These are phyloP conservation scores for Chlorella sp. DNA, from an alignment of 139 green algal genomes.

Conservation along the genomic window DNA sequence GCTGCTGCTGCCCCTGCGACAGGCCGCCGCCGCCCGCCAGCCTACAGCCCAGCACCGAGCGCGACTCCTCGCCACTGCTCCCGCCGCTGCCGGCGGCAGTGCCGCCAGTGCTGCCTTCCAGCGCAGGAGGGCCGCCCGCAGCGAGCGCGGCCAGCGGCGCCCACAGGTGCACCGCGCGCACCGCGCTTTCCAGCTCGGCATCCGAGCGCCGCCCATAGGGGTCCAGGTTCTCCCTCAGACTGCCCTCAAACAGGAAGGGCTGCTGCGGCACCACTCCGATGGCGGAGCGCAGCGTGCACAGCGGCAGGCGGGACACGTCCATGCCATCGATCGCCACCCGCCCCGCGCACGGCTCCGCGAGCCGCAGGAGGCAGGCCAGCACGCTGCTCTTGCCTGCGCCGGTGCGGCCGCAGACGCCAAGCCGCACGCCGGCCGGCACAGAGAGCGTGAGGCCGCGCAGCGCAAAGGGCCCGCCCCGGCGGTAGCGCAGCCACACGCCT, in stretches of 20 bases:
- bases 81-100: too few species aligned
- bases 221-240: conserved; percentile 73
- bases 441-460: conserved; percentile 48
- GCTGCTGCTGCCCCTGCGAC: conserved; percentile 75
- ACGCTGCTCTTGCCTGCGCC: conserved; percentile 72
- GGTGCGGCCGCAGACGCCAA: conserved; percentile 63
- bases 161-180: conserved; percentile 43
- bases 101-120: not conserved
- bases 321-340: conserved; percentile 41
- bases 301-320: conserved; percentile 42
- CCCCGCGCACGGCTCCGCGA: conserved; percentile 48
- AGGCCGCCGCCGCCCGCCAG: conserved; percentile 41
- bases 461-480: conserved; percentile 22
- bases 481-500: conserved; percentile 58
- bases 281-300: conserved; percentile 38
- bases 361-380: conserved; percentile 59
- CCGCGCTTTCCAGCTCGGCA: conserved; percentile 36
- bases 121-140: not conserved
- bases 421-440: conserved; percentile 24
- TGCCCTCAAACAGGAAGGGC: conserved; percentile 76
- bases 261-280: conserved; percentile 65
- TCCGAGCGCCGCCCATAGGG: conserved; percentile 40
- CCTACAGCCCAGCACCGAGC: conserved; percentile 27
- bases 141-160: conserved; percentile 15
- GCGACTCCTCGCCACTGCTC: too few species aligned